Conservation (phyloP, 2,329 filamentous ascomycete genomes). For the Clonostachys sp. region DNA sequence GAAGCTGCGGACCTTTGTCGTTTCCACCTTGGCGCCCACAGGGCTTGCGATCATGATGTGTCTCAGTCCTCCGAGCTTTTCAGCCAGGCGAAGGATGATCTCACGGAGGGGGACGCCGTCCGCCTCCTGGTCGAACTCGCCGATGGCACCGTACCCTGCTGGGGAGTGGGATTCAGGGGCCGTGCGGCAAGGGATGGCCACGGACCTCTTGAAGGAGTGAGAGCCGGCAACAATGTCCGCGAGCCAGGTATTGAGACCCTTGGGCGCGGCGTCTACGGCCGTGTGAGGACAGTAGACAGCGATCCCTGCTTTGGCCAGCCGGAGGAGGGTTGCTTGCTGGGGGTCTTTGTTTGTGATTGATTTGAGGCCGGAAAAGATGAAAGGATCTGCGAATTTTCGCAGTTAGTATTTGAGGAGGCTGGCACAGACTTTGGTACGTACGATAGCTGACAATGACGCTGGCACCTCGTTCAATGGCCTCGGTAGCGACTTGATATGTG, state of each 20-base stretch:
- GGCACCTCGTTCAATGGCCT: conserved; percentile 73
- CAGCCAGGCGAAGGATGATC: conserved; percentile 52
- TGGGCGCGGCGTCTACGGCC: conserved; percentile 80
- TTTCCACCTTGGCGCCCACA: conserved; percentile 37
- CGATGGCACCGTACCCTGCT: conserved; percentile 48
- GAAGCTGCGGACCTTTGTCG: conserved; percentile 56
- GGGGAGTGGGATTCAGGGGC: conserved; percentile 37
- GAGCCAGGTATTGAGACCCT: conserved; percentile 91
- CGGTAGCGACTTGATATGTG: conserved; percentile 81
- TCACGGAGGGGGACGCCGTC: conserved; percentile 21
- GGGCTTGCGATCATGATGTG: conserved; percentile 45
- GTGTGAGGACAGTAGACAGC: conserved; percentile 97
- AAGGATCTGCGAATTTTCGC: conserved; percentile 61
- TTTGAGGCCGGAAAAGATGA: conserved; percentile 93
- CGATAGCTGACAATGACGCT: conserved; percentile 88
- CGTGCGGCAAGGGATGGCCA: conserved; percentile 37
- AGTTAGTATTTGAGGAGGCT: not conserved
- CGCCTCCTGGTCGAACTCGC: conserved; percentile 26
- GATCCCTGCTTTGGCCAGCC: conserved; percentile 79
- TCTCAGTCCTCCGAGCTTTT: conserved; percentile 60
- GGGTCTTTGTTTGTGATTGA: conserved; percentile 78
- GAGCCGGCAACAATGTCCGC: conserved; percentile 72
- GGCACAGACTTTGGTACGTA: conserved; percentile 23
- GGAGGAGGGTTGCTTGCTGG: conserved; percentile 81
- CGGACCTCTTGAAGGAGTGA: conserved; percentile 28